Base-by-base conservation (phyloP, 768 basidiomycete genomes). In the Cytidiella melzeri region DNA sequence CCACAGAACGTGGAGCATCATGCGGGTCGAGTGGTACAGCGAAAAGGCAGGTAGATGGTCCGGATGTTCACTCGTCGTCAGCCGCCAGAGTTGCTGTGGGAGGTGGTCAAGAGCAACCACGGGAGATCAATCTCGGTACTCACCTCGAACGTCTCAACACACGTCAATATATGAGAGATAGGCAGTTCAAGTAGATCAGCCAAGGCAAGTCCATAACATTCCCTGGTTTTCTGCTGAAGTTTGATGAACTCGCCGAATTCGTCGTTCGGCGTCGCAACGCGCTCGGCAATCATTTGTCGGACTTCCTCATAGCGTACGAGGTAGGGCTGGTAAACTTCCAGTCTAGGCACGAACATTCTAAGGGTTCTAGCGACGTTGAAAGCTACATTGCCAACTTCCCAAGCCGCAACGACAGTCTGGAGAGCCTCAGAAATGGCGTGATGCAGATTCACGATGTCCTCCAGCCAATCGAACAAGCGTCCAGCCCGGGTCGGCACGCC, bases 261-360 rank as follows among this genome's bases (percentile, higher is more conserved):
- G 25, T 50, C 50, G 12, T 46, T 44, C 2, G 3, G 2, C 20
- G 47, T 42, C 1, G 23, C 27, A 12, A 13, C 41, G 12, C 39
- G 40, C 7, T 57, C 45, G 1, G 24, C 26, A 54, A 84, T 66
- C 18, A 65, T 59, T 41, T 77, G 74, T 37, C 88, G 79, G 0
- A 84, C 78, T 28, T 73, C 72, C 40, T 83, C 83, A 28, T 93
- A 73, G 41, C 80, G 73, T 15, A 87, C 83, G 4, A 95, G 68
- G 65, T 93, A 95, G 18, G 90, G 86, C 63, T 92, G 90, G 57
- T 96, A 90, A 7, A 89, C 77, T 63, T 94, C 88, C 26, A 92
- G 67, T 40, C 73, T 75, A 1, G 77, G 69, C 12, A 92, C 75
- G 60, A 86, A 86, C 1, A 68, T 62, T 5, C 79, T 70, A 24